These are phyloP conservation scores for Sphagnum contortum DNA, from an alignment of 225 moss, liverwort and hornwort genomes.

Conservation along the genomic window DNA sequence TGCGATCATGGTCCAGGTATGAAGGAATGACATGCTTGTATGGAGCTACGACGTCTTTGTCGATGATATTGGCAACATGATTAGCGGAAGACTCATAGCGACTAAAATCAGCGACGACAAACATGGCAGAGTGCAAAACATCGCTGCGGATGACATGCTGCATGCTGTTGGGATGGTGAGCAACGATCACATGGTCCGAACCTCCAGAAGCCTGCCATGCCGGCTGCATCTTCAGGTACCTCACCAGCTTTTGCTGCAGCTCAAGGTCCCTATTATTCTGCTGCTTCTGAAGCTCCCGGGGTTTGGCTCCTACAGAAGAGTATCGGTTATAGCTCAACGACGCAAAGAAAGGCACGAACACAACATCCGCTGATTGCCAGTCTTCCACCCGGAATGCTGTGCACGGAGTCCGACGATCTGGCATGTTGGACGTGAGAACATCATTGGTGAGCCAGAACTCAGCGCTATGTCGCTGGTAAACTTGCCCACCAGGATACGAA, in stretches of 20 bases:
- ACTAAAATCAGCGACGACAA: conserved; percentile 34
- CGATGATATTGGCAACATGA: conserved; percentile 1
- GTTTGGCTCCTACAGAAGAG: conserved; percentile 15
- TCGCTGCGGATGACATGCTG: conserved; percentile 13
- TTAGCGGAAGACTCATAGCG: background rate
- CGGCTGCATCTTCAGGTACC: conserved; percentile 17
- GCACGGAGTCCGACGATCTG: conserved; percentile 25
- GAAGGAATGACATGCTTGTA: conserved; percentile 21
- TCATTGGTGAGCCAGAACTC: conserved; percentile 60
- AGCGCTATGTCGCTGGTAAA: conserved; percentile 59
- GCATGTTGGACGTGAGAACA: conserved; percentile 41
- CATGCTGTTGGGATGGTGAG: conserved; percentile 41
- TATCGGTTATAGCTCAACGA: conserved; percentile 56
- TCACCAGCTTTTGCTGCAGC: conserved; percentile 38
- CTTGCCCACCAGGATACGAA: conserved; percentile 31
- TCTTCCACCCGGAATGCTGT: conserved; percentile 46
- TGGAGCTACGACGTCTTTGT: conserved; percentile 33
- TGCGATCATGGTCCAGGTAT: conserved; percentile 10
- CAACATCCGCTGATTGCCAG: conserved; percentile 35
- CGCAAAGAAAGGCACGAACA: conserved; percentile 62
- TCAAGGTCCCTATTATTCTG: conserved; percentile 26
- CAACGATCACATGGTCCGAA: conserved; percentile 22
- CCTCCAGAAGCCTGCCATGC: conserved; percentile 27
- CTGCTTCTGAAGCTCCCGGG: background rate
- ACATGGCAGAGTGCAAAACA: conserved; percentile 17